Evolutionary conservation across 495 filamentous ascomycete species (phyloP).

Genomic region (Talaromyces trachyspermus): DNA sequence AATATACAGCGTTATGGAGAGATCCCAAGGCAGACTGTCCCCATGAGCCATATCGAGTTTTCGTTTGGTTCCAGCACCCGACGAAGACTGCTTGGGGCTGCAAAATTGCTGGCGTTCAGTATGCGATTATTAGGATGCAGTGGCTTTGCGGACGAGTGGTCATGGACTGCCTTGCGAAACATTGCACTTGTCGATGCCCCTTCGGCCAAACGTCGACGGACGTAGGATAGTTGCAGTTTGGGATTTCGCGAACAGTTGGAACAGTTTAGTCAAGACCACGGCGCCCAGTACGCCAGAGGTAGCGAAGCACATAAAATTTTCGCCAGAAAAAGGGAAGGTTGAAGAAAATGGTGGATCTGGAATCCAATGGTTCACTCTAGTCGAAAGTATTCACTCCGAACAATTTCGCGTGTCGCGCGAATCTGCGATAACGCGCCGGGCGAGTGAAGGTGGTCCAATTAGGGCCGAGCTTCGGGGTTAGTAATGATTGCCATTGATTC

Average conservation of each 20-base stretch:
- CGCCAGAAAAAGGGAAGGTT: neutral
- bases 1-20: conserved; percentile 40
- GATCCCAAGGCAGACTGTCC: conserved; percentile 31
- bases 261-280: conserved; percentile 1
- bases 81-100: conserved; percentile 16
- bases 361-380: neutral
- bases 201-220: neutral
- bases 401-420: conserved; percentile 5
- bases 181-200: conserved; percentile 14
- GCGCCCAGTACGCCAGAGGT: neutral
- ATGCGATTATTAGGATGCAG: conserved; percentile 30
- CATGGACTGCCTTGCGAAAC: conserved; percentile 40
- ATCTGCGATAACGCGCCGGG: conserved; percentile 7
- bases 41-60: conserved; percentile 33
- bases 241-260: neutral
- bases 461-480: too few relatives aligned
- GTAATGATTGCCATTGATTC: too few relatives aligned
- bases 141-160: conserved; percentile 29
- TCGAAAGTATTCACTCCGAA: neutral
- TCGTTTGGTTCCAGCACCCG: conserved; percentile 33
- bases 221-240: neutral
- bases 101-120: conserved; percentile 16
- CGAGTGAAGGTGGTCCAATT: too few relatives aligned
- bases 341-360: neutral
- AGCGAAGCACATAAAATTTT: conserved; percentile 3